Percentiles rank a stretch among this genome's conserved stretches.
phyloP scores from a whole-genome alignment of 78 protist species.

The Diacronema lutheri region DNA sequence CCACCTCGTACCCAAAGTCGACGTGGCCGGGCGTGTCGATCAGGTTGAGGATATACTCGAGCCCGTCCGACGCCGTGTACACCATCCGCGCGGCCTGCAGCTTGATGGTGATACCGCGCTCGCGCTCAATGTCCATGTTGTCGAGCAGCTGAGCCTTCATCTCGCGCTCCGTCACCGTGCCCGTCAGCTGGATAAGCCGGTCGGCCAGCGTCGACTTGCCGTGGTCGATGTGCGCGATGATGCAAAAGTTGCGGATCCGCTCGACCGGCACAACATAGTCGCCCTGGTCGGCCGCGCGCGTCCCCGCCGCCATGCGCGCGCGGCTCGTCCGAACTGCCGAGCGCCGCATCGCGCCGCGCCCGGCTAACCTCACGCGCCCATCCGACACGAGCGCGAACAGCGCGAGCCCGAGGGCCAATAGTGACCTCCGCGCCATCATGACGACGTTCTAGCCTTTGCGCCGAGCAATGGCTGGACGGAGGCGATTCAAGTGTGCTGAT shows the following conservation, averaged over 20 bases:
- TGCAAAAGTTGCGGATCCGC: slow-evolving; percentile 53
- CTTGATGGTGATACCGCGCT: slow-evolving; percentile 64
- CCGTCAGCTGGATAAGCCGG: slow-evolving; percentile 31
- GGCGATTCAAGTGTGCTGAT: no score
- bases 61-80: background rate
- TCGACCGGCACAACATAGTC: background rate
- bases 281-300: no score
- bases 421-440: no score
- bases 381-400: no score
- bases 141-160: slow-evolving; percentile 40
- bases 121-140: slow-evolving; percentile 55
- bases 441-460: no score
- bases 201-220: slow-evolving; percentile 60
- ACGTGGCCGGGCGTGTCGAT: slow-evolving; percentile 68
- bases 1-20: slow-evolving; percentile 56
- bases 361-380: no score
- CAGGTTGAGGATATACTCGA: slow-evolving; percentile 43
- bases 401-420: no score
- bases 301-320: no score
- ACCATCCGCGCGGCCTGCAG: slow-evolving; percentile 46
- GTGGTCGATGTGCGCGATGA: slow-evolving; percentile 60
- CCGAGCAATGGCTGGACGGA: no score
- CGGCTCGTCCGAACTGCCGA: no score
- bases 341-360: no score
- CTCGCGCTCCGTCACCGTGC: slow-evolving; percentile 15